phyloP scores from a whole-genome alignment of 2,329 filamentous ascomycete genomes.

The Alternaria burnsii region DNA sequence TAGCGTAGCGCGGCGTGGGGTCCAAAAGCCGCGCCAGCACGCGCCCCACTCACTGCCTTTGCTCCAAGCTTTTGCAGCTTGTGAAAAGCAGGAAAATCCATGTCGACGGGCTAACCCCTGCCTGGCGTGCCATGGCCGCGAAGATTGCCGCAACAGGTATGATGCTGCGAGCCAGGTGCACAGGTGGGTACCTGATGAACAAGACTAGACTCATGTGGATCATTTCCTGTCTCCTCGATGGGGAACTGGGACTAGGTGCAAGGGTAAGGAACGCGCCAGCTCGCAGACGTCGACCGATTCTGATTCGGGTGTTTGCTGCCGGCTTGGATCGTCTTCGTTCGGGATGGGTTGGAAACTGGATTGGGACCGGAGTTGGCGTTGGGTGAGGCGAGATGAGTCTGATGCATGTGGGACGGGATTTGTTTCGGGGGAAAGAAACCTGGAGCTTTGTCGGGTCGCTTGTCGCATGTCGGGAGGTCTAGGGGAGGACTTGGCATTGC shows the following conservation, averaged over 20 bases:
- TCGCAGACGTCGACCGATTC: neutral
- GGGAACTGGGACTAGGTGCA: neutral
- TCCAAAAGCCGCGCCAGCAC: conserved; percentile 8
- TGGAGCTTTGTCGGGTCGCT: neutral
- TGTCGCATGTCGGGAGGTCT: conserved; percentile 10
- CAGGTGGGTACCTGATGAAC: neutral
- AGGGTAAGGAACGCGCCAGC: conserved; percentile 1
- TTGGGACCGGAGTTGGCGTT: conserved; percentile 1
- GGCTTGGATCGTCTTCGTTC: conserved; percentile 2
- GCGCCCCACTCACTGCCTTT: neutral
- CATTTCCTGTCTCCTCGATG: neutral
- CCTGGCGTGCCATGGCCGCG: conserved; percentile 7
- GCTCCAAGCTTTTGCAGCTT: neutral
- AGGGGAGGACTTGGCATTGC: neutral
- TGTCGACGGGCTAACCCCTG: conserved; percentile 7
- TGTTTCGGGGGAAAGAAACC: neutral
- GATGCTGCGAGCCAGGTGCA: conserved; percentile 16
- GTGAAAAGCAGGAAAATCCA: neutral
- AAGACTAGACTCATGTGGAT: conserved; percentile 2
- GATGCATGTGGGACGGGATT: conserved; percentile 1
- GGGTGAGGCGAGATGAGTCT: neutral
- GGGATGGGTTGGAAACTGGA: neutral
- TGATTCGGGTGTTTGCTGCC: neutral
- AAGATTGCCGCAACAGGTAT: conserved; percentile 12
- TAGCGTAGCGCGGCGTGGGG: conserved; percentile 7